Conservation (phyloP, 176 grass and related monocot species). For the Triticum urartu region DNA sequence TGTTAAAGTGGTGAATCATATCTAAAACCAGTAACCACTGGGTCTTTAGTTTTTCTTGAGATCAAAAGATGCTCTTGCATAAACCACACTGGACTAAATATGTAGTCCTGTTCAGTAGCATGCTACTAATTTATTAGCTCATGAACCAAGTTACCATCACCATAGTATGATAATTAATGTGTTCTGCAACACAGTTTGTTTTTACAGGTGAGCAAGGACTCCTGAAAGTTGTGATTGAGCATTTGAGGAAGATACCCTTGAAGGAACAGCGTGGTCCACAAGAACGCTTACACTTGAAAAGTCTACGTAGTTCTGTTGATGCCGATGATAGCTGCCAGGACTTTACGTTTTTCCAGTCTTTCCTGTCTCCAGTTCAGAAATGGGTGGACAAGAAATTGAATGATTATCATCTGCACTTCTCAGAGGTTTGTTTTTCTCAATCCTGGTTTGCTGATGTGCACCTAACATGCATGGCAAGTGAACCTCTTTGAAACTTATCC, state of each 20-base stretch:
- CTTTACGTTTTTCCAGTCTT: constrained; percentile 96
- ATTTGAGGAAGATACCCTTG: constrained; percentile 93
- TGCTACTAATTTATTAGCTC: constrained; percentile 19
- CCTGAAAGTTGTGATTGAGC: constrained; percentile 70
- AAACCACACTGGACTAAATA: constrained; percentile 2
- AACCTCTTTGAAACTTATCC: constrained; percentile 6
- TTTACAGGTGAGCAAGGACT: constrained; percentile 83
- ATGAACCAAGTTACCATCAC: constrained; percentile 3
- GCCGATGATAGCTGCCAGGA: constrained; percentile 62
- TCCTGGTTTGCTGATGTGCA: not conserved
- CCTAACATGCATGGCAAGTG: constrained; percentile 18
- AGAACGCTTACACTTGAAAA: constrained; percentile 92
- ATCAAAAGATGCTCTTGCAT: constrained; percentile 18
- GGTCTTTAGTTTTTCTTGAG: constrained; percentile 22
- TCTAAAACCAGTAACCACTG: not conserved
- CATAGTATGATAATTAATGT: constrained; percentile 31
- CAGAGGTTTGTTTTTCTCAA: constrained; percentile 61
- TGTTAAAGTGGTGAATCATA: not conserved
- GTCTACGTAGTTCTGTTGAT: constrained; percentile 74
- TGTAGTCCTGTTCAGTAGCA: constrained; percentile 10
- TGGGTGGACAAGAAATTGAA: constrained; percentile 92
- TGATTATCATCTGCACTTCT: constrained; percentile 89
- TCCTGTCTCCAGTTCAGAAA: constrained; percentile 81
- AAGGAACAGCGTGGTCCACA: constrained; percentile 93
- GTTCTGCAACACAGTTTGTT: constrained; percentile 76